These are phyloP conservation scores for Clarkia xantiana DNA, from an alignment of 345 rosid species.

Conservation along the genomic window DNA sequence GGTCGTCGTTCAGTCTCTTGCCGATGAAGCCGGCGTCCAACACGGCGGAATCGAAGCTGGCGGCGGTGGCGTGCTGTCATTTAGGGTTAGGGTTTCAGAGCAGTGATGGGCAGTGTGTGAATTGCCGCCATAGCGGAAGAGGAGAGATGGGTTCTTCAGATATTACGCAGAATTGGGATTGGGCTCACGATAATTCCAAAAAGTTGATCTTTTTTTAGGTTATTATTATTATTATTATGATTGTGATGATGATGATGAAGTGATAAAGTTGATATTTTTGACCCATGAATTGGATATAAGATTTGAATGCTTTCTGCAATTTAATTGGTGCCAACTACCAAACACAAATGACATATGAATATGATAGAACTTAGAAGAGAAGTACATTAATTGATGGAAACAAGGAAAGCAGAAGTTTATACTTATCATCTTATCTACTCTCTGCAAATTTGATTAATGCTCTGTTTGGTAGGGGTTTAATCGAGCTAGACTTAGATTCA, in stretches of 20 bases:
- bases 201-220: not conserved
- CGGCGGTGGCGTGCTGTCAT: slow-evolving; percentile 27
- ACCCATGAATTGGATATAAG: not conserved
- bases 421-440: too few species aligned
- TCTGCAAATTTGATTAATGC: too few species aligned
- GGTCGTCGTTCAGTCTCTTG: slow-evolving; percentile 7
- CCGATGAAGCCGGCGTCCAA: slow-evolving; percentile 9
- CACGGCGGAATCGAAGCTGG: slow-evolving; percentile 32
- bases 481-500: too few species aligned
- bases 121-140: slow-evolving; percentile 22
- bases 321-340: not conserved
- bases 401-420: too few species aligned
- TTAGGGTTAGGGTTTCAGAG: slow-evolving; percentile 33
- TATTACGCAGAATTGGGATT: slow-evolving; percentile 11
- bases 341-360: not conserved
- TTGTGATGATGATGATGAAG: too few species aligned
- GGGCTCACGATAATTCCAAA: not conserved
- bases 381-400: too few species aligned
- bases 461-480: too few species aligned
- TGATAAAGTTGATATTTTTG: slow-evolving; percentile 2
- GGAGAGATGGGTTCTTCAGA: slow-evolving; percentile 15
- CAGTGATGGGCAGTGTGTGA: slow-evolving; percentile 20
- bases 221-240: not conserved
- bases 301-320: slow-evolving; percentile 3
- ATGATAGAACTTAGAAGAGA: too few species aligned